A percentile compares a stretch with the other conserved stretches of the same genome.
Evolutionary conservation across 2,329 filamentous ascomycete species (phyloP).

Genomic region (Penicillium sp.): DNA sequence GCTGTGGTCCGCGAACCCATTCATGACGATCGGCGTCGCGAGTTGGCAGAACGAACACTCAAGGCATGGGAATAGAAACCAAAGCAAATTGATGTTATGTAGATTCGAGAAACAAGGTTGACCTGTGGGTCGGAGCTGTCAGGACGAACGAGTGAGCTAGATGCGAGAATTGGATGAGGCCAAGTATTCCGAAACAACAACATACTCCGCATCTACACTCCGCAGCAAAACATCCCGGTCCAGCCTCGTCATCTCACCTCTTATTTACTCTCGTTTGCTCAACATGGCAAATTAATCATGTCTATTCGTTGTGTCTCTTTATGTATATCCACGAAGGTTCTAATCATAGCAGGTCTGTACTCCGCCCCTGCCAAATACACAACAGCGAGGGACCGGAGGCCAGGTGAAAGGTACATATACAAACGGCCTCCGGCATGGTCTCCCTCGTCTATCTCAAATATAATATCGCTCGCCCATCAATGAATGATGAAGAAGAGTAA

Average conservation of each 20-base stretch:
- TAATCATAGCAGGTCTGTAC: conserved; percentile 23
- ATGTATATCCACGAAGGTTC: conserved; percentile 20
- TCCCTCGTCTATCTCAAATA: background rate
- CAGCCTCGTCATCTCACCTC: background rate
- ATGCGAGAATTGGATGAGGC: conserved; percentile 19
- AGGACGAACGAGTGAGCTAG: background rate
- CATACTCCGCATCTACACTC: conserved; percentile 8
- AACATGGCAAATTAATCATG: conserved; percentile 10
- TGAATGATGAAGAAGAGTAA: conserved; percentile 7
- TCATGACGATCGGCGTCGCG: conserved; percentile 61
- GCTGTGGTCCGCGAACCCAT: conserved; percentile 73
- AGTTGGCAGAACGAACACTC: conserved; percentile 19
- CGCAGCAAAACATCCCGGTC: background rate
- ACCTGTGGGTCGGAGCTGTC: conserved; percentile 8
- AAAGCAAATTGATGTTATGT: conserved; percentile 2
- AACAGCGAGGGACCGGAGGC: conserved; percentile 1
- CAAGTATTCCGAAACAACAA: conserved; percentile 25
- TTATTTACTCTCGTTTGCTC: background rate
- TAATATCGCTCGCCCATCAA: background rate
- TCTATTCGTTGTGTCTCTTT: conserved; percentile 5
- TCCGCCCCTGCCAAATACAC: conserved; percentile 14
- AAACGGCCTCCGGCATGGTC: conserved; percentile 13
- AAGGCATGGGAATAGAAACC: conserved; percentile 33
- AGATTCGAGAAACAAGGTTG: conserved; percentile 1
- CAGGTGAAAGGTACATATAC: conserved; percentile 22